These are phyloP conservation scores for Salinomyces thailandicus DNA, from an alignment of 2,329 filamentous ascomycete species.

Conservation along the genomic window DNA sequence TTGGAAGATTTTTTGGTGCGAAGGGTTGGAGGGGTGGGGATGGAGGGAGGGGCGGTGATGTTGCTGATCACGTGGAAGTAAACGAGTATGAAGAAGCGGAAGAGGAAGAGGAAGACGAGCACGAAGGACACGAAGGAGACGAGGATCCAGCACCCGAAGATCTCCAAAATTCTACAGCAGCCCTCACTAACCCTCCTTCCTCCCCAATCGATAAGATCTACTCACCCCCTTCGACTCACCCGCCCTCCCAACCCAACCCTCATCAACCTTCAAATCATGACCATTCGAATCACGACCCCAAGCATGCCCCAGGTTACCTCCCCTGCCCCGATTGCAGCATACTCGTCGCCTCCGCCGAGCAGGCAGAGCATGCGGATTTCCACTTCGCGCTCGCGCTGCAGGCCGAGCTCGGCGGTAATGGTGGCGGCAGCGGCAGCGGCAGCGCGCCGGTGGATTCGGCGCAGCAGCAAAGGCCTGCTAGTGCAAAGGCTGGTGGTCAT, in stretches of 20 bases:
- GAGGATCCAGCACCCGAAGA: neutral
- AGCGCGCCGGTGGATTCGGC: slow-evolving; percentile 23
- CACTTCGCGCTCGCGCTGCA: slow-evolving; percentile 86
- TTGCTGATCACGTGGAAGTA: slow-evolving; percentile 5
- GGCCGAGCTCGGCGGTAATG: slow-evolving; percentile 37
- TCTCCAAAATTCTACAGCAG: neutral
- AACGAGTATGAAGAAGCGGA: neutral
- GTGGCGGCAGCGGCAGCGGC: slow-evolving; percentile 24
- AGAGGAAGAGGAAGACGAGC: neutral
- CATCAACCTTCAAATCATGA: too few relatives aligned
- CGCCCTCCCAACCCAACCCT: too few relatives aligned
- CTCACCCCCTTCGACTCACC: neutral
- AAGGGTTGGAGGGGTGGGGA: slow-evolving; percentile 8
- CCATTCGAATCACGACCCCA: slow-evolving; percentile 1
- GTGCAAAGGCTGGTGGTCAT: too few relatives aligned
- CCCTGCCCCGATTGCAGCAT: slow-evolving; percentile 55
- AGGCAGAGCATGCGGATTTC: slow-evolving; percentile 79
- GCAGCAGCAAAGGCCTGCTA: too few relatives aligned
- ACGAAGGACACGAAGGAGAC: neutral
- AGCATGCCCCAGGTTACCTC: slow-evolving; percentile 25
- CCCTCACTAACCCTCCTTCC: neutral
- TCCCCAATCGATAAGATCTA: neutral
- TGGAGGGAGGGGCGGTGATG: slow-evolving; percentile 8
- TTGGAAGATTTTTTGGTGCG: slow-evolving; percentile 27
- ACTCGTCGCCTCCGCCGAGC: slow-evolving; percentile 46